These are phyloP conservation scores for Xylaria sp. DNA, from an alignment of 2,329 filamentous ascomycete species.

Conservation along the genomic window DNA sequence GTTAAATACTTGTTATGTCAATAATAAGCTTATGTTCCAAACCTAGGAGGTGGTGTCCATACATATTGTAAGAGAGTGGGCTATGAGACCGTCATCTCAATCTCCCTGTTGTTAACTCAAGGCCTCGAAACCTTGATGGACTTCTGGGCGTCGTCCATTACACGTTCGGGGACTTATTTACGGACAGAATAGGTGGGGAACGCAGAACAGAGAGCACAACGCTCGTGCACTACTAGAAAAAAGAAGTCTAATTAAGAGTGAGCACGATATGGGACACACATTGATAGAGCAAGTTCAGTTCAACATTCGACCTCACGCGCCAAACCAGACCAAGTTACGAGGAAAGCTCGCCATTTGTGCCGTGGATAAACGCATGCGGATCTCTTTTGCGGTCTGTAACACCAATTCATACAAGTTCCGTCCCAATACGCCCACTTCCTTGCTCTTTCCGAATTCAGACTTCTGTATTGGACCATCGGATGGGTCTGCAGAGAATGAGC, in stretches of 20 bases:
- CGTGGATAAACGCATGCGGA: slow-evolving; percentile 35
- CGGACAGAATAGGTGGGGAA: neutral
- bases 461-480: slow-evolving; percentile 35
- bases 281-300: slow-evolving; percentile 28
- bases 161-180: neutral
- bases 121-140: neutral
- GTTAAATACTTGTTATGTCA: no score
- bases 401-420: slow-evolving; percentile 47
- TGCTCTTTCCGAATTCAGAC: slow-evolving; percentile 43
- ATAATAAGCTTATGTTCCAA: no score
- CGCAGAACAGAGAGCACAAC: neutral
- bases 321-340: slow-evolving; percentile 32
- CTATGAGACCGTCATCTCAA: neutral
- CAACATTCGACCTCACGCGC: slow-evolving; percentile 25
- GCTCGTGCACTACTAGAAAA: slow-evolving; percentile 18
- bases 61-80: no score
- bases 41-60: no score
- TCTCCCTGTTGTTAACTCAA: neutral
- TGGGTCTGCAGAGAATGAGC: slow-evolving; percentile 30
- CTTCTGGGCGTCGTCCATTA: neutral
- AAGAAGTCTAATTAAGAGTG: slow-evolving; percentile 37
- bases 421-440: slow-evolving; percentile 44
- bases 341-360: slow-evolving; percentile 29
- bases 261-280: slow-evolving; percentile 34
- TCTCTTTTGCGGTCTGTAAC: slow-evolving; percentile 42